Evolutionary conservation across 2,329 filamentous ascomycete genomes (phyloP), one percentile per base, ranked within the genome.

Genomic region (Cladophialophora chaetospira): DNA sequence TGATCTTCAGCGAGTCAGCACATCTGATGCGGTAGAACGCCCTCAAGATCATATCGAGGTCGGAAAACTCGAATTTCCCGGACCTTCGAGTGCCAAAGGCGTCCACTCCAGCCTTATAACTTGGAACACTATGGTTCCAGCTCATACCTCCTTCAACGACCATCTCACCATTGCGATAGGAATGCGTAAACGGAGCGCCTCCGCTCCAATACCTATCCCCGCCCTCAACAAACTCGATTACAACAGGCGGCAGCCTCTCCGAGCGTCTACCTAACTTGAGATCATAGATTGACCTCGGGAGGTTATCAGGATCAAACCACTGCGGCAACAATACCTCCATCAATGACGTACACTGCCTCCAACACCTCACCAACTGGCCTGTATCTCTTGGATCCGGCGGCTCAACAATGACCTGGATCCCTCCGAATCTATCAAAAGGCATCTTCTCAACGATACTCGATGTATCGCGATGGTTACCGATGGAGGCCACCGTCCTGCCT

Each of bases 41-140:
- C 44, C 40, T 57, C 33, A 57, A 28, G 13, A 57, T 57, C 5
- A 35, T 25, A 35, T 53, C 23, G 19, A 57, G 23, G 25, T 53
- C 55, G 26, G 48, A 53, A 2, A 25, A 43, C 4, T 10, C 19
- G 13, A 11, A 5, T 19, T 13, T 6, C 10, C 3, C 21, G 28
- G 40, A 3, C 13, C 6, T 4, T 29, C 26, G 3, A 10, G 28
- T 52, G 28, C 19, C 51, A 36, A n/a, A 3, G 15, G 51, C 36
- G 35, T 19, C 35, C 15, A 44, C 53, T 46, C 53, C 50, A 13
- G 15, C 3, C 11, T 5, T 6, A n/a, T 25, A 48, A 23, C 33
- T 17, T 29, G 48, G 43, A 23, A 53, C 4, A 15, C 5, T 48
- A 23, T 5, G 21, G 44, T 55, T 55, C 46, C 46, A 49, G 19